Conservation (phyloP, 2,329 filamentous ascomycete species). For the Diaporthe longicolla region DNA sequence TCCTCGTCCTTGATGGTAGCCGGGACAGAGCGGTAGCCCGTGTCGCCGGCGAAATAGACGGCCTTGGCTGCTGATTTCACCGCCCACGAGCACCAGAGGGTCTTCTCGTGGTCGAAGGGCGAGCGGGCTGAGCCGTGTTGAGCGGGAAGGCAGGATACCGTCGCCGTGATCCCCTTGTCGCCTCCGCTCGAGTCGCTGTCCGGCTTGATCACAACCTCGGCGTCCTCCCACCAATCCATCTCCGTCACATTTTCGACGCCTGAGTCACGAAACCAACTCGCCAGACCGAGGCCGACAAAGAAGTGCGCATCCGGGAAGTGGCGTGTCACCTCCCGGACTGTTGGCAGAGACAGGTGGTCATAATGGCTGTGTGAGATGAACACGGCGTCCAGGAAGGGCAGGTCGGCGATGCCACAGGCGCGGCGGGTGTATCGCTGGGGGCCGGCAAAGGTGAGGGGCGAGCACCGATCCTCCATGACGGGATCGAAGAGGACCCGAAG, state of each 20-base stretch:
- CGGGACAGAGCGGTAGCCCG: constrained; percentile 87
- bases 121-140: constrained; percentile 84
- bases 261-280: constrained; percentile 81
- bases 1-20: constrained; percentile 64
- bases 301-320: constrained; percentile 86
- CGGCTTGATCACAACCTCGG: constrained; percentile 74
- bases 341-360: constrained; percentile 87
- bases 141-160: constrained; percentile 83
- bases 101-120: constrained; percentile 78
- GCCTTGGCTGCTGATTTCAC: constrained; percentile 71
- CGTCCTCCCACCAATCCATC: constrained; percentile 95
- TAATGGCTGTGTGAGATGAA: constrained; percentile 94
- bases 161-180: constrained; percentile 70
- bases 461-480: constrained; percentile 90
- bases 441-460: constrained; percentile 78
- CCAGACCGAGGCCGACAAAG: constrained; percentile 87
- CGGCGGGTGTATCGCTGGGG: constrained; percentile 84
- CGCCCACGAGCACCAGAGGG: constrained; percentile 91
- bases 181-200: constrained; percentile 51
- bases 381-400: constrained; percentile 82
- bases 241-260: constrained; percentile 86
- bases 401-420: constrained; percentile 82
- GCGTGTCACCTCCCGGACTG: constrained; percentile 78
- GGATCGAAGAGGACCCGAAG: constrained; percentile 93
- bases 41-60: constrained; percentile 93